Conservation (phyloP, 495 filamentous ascomycete species). For the Cairneyella variabilis region DNA sequence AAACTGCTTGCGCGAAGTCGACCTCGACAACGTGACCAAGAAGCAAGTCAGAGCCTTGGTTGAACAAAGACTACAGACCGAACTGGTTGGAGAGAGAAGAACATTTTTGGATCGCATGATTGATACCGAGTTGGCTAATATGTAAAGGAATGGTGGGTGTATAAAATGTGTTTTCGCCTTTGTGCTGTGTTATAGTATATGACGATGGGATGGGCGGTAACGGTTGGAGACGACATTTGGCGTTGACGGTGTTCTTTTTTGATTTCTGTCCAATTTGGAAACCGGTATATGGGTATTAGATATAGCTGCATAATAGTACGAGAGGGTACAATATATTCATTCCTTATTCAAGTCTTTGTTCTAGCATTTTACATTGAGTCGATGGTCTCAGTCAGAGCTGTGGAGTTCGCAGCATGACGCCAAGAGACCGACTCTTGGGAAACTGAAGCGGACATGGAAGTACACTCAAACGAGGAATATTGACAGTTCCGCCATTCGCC, state of each 20-base stretch:
- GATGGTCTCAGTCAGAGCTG: too few species aligned
- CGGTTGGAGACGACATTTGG: background rate
- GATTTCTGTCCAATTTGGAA: background rate
- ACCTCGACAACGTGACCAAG: slow-evolving; percentile 94
- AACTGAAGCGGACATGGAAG: too few species aligned
- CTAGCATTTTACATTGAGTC: too few species aligned
- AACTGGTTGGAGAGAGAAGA: slow-evolving; percentile 75
- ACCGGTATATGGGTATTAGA: background rate
- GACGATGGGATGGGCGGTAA: background rate
- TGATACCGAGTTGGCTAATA: slow-evolving; percentile 88
- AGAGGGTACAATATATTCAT: background rate
- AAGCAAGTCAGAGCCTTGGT: slow-evolving; percentile 92
- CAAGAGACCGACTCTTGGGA: too few species aligned
- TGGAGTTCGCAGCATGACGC: too few species aligned
- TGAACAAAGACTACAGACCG: slow-evolving; percentile 86
- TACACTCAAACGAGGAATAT: too few species aligned
- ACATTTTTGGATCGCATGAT: slow-evolving; percentile 87
- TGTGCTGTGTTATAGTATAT: background rate
- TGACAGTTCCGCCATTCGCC: too few species aligned
- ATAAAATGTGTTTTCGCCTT: background rate
- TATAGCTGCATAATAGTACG: background rate
- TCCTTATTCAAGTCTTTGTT: too few species aligned
- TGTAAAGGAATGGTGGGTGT: slow-evolving; percentile 49
- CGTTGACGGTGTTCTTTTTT: background rate
- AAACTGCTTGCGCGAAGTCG: slow-evolving; percentile 78